Percentiles rank a stretch among this genome's conserved stretches.
These are phyloP conservation scores for Phytophthora tubulina DNA, from an alignment of 352 stramenopile species.

Conservation along the genomic window DNA sequence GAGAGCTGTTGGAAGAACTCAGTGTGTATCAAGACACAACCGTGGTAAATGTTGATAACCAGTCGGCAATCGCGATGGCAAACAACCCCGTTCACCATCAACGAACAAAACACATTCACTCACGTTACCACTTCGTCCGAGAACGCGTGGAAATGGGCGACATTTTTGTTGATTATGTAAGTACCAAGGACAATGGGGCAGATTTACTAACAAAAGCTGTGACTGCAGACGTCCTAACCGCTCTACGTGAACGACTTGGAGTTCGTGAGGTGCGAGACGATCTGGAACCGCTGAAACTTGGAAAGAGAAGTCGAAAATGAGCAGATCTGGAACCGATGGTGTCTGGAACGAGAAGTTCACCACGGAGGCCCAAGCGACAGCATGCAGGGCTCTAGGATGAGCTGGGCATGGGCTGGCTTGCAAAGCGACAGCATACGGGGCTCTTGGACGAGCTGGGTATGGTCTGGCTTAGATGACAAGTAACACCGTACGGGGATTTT, in stretches of 20 bases:
- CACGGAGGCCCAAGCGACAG: no score
- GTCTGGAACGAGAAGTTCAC: no score
- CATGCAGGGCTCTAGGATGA: constrained; percentile 5
- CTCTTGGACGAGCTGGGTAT: constrained; percentile 13
- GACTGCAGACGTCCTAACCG: constrained; percentile 6
- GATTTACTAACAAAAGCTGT: constrained; percentile 32
- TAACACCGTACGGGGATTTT: no score
- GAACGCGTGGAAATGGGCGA: no score
- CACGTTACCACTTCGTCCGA: constrained; percentile 28
- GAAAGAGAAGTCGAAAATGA: constrained; percentile 4
- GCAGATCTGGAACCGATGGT: no score
- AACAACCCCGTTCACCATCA: constrained; percentile 27
- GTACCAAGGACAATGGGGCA: constrained; percentile 25
- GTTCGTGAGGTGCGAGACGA: constrained; percentile 7
- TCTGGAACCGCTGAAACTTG: background rate
- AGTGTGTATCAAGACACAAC: background rate
- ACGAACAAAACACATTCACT: constrained; percentile 29
- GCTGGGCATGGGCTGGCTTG: no score
- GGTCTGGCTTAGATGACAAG: no score
- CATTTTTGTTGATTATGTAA: constrained; percentile 26
- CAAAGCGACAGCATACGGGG: background rate
- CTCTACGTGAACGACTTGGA: constrained; percentile 6
- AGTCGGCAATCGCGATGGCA: constrained; percentile 24
- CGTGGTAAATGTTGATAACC: constrained; percentile 14
- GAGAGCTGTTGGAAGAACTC: constrained; percentile 13